Base-by-base conservation (phyloP, 805 yeast species). In the Saccharomycopsis schoenii region DNA sequence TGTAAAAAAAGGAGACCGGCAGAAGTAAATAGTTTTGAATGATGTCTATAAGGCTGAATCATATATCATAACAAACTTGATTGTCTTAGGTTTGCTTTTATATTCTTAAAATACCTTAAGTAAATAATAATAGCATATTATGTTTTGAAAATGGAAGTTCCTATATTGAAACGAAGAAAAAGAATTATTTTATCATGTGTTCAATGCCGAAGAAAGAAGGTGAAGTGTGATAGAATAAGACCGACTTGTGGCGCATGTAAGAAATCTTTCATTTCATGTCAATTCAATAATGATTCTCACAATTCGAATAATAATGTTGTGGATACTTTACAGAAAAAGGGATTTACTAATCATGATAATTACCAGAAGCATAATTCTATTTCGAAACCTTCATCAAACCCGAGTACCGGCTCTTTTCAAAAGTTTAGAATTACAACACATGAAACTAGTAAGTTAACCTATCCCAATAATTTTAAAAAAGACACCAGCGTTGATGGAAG, bases 141-240 rank as follows among this genome's bases (percentile, higher is more conserved):
- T 29, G 6, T 4, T 29, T 29, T 37, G 12, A 12, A 37, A 47
- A 47, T 47, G 52, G 58, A 41, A 12, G 41, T 11, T 10, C 21
- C 34, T 12, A 11, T 21, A 15, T 56, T 41, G 12, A 61, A 61
- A 34, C 24, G 61, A 54, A 55, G 60, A 29, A 51, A 24, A 17
- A 58, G 66, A 55, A 52, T 56, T 15, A 73, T 74, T 1, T 70
- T 71, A 6, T 72, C 76, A 4, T 73, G 76, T 61, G 58, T 69
- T 14, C 69, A 67, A 54, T 73, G 76, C 58, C 66, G 75, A 37
- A 63, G 72, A 52, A 67, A 73, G 42, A 73, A 72, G 61, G 67
- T 71, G 60, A 72, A 54, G 60, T 73, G 75, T 63, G 74, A 71
- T 60, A 61, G 74, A 40, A 59, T 62, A 10, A 68, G 68, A 57